Evolutionary conservation across 176 grass and related monocot species (phyloP).

Genomic region (Juncus inflexus): DNA sequence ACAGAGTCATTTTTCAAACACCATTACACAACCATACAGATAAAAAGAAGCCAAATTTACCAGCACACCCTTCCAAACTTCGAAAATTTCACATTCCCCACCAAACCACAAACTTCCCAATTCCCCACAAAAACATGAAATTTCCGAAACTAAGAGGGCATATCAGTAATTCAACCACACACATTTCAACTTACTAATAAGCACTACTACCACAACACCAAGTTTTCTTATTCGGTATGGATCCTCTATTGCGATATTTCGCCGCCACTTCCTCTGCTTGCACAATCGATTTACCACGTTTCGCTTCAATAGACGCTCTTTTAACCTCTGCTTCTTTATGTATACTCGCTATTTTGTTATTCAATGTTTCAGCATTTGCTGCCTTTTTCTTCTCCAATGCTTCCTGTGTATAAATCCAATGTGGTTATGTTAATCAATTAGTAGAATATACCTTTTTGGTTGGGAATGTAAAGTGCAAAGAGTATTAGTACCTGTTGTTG

Average conservation of each 20-base stretch:
- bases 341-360: conserved; percentile 62
- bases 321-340: conserved; percentile 78
- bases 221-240: conserved; percentile 46
- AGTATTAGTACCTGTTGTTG: conserved; percentile 56
- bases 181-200: neutral
- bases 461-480: too few relatives aligned
- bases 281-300: conserved; percentile 53
- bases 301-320: conserved; percentile 49
- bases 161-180: too few relatives aligned
- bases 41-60: too few relatives aligned
- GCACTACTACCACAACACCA: conserved; percentile 24
- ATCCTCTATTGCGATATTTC: conserved; percentile 57
- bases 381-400: conserved; percentile 75
- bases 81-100: too few relatives aligned
- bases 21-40: too few relatives aligned
- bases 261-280: conserved; percentile 62
- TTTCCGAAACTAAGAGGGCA: too few relatives aligned
- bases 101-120: too few relatives aligned
- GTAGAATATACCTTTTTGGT: too few relatives aligned
- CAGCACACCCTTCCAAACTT: too few relatives aligned
- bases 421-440: too few relatives aligned
- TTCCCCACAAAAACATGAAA: too few relatives aligned
- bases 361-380: conserved; percentile 55
- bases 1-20: too few relatives aligned
- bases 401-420: conserved; percentile 35